phyloP scores from a whole-genome alignment of 1,284 basidiomycete genomes.

The Gomphus sp. region DNA sequence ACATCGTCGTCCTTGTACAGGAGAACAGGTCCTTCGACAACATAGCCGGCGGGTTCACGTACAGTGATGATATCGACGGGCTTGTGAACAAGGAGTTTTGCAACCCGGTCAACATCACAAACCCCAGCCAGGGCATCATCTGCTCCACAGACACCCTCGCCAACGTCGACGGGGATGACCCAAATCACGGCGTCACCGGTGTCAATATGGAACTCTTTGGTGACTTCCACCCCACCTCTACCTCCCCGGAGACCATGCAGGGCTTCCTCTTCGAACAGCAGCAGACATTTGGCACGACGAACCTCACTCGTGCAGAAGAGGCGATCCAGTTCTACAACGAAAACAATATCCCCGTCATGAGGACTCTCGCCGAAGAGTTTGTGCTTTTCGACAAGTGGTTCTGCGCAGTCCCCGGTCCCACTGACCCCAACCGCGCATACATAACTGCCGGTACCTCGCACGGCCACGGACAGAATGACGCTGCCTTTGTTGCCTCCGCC shows the following conservation, averaged over 20 bases:
- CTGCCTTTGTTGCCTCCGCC: not conserved
- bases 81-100: not conserved
- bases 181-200: not conserved
- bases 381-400: not conserved
- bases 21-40: not conserved
- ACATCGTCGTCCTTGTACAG: not conserved
- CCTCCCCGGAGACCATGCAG: not conserved
- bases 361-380: not conserved
- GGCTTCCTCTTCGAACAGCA: not conserved
- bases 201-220: not conserved
- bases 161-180: not conserved
- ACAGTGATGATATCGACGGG: not conserved
- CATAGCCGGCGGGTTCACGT: not conserved
- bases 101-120: not conserved
- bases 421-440: not conserved
- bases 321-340: not conserved
- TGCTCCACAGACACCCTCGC: not conserved
- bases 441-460: not conserved
- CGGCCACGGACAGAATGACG: not conserved
- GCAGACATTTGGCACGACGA: not conserved
- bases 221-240: not conserved
- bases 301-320: not conserved
- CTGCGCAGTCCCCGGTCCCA: not conserved
- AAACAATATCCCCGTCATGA: not conserved
- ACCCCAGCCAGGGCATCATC: not conserved